A percentile compares a stretch with the other conserved stretches of the same genome.
These are phyloP conservation scores for Gastrolobium villosum DNA, from an alignment of 306 rosid species.

Conservation along the genomic window DNA sequence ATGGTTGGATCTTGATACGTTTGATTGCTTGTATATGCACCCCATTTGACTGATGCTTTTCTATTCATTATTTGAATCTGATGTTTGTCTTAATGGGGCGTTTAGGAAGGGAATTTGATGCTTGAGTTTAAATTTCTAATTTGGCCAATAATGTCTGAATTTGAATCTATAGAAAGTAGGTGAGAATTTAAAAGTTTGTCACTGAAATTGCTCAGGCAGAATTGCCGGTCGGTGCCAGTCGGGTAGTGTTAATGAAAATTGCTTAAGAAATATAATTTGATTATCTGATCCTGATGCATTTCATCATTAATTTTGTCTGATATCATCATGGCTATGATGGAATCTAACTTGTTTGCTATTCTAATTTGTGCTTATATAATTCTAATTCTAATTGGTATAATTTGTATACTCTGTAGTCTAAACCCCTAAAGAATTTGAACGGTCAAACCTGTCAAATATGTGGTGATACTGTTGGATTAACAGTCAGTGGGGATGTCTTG, in stretches of 20 bases:
- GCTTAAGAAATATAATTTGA: neutral
- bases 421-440: slow-evolving; percentile 78
- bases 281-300: slow-evolving; percentile 30
- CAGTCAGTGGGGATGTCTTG: slow-evolving; percentile 80
- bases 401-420: slow-evolving; percentile 64
- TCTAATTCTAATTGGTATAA: slow-evolving; percentile 39
- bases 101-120: slow-evolving; percentile 25
- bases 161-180: slow-evolving; percentile 6
- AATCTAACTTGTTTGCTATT: neutral
- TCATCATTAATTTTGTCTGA: slow-evolving; percentile 16
- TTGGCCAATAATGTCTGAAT: neutral
- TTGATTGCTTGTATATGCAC: slow-evolving; percentile 14
- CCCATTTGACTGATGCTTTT: neutral
- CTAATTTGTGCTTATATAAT: slow-evolving; percentile 6
- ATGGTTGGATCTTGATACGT: slow-evolving; percentile 35
- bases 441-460: slow-evolving; percentile 93
- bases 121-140: neutral
- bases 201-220: neutral
- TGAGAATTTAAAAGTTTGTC: slow-evolving; percentile 28
- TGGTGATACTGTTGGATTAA: slow-evolving; percentile 85
- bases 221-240: neutral
- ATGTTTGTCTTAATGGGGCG: neutral
- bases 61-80: slow-evolving; percentile 30
- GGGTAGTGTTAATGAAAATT: neutral
- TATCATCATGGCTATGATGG: slow-evolving; percentile 12